Conservation (phyloP, 1,139 yeast genomes). For the Protomyces macrosporus region DNA sequence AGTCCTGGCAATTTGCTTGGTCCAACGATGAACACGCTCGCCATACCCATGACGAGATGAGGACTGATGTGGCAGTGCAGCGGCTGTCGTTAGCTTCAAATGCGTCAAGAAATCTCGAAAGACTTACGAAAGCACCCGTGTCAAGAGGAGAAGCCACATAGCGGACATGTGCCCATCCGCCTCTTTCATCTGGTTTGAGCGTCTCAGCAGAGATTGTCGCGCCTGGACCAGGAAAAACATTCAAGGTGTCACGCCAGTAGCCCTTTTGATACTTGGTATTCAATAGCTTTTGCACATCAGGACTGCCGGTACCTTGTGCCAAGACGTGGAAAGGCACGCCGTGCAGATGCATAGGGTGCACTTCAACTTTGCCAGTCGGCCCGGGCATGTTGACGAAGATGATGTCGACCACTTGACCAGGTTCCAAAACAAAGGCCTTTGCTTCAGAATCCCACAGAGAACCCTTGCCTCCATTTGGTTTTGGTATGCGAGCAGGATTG, state of each 20-base stretch:
- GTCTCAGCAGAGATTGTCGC: not conserved
- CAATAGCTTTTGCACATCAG: not conserved
- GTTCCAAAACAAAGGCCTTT: conserved; percentile 8
- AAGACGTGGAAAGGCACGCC: not conserved
- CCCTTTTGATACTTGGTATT: not conserved
- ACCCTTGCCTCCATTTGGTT: not conserved
- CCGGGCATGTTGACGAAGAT: conserved; percentile 3
- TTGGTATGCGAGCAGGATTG: not conserved
- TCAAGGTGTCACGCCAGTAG: conserved; percentile 17
- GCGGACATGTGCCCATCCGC: conserved; percentile 8
- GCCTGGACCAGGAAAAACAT: conserved; percentile 12
- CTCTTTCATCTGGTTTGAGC: not conserved
- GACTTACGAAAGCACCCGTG: conserved; percentile 14
- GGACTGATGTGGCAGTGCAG: conserved; percentile 24
- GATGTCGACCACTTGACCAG: conserved; percentile 26
- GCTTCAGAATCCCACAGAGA: not conserved
- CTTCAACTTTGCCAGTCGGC: not conserved
- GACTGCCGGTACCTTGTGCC: conserved; percentile 13
- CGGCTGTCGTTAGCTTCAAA: not conserved
- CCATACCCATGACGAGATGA: conserved; percentile 24
- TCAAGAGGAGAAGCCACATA: conserved; percentile 13
- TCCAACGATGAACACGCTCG: conserved; percentile 6
- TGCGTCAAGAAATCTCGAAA: not conserved
- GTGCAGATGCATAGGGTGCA: conserved; percentile 24
- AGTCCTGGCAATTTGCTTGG: conserved; percentile 6